phyloP scores from a whole-genome alignment of 2,329 filamentous ascomycete genomes.

The Arthrocladium fulminans region DNA sequence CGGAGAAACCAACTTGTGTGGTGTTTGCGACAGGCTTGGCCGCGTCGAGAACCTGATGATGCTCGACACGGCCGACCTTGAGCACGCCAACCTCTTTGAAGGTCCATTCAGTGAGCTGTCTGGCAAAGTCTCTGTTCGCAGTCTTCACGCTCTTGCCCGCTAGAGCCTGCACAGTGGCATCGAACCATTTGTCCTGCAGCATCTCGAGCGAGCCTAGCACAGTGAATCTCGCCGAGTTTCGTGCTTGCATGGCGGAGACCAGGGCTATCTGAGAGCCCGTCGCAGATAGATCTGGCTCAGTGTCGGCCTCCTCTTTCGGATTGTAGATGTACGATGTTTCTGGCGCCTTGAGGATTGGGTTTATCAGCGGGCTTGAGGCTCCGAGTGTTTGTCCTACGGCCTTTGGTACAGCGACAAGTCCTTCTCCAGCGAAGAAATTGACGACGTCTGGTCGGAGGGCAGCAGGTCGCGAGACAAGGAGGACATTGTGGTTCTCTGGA shows the following conservation, averaged over 20 bases:
- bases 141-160: constrained; percentile 53
- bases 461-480: constrained; percentile 64
- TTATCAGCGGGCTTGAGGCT: constrained; percentile 62
- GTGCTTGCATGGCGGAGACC: constrained; percentile 78
- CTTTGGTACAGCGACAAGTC: constrained; percentile 70
- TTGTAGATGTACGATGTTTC: constrained; percentile 88
- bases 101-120: constrained; percentile 81
- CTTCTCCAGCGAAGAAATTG: constrained; percentile 65
- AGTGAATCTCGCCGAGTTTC: constrained; percentile 84
- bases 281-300: constrained; percentile 72
- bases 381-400: constrained; percentile 76
- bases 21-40: constrained; percentile 43
- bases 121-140: constrained; percentile 75
- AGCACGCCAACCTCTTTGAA: constrained; percentile 92
- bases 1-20: constrained; percentile 42
- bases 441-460: constrained; percentile 59
- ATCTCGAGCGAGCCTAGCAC: constrained; percentile 80
- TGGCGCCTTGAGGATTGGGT: constrained; percentile 73
- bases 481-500: constrained; percentile 75
- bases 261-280: constrained; percentile 75
- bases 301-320: constrained; percentile 67
- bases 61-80: constrained; percentile 72
- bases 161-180: constrained; percentile 59
- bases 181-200: constrained; percentile 82
- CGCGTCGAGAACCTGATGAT: constrained; percentile 49